These are phyloP conservation scores for Malassezia globosa DNA, from an alignment of 1,284 basidiomycete genomes.

Conservation along the genomic window DNA sequence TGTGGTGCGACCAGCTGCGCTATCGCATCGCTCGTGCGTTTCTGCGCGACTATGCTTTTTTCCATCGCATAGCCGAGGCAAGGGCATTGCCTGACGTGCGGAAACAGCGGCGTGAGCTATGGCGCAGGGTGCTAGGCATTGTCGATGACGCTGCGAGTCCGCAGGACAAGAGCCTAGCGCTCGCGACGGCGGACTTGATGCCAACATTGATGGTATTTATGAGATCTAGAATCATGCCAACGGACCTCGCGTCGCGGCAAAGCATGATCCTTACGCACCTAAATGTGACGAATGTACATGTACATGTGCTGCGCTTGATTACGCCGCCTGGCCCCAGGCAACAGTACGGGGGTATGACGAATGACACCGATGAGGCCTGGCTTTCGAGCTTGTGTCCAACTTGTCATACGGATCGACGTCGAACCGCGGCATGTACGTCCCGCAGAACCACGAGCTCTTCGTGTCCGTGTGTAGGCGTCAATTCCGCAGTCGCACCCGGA, in stretches of 20 bases:
- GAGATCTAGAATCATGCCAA: neutral
- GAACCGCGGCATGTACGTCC: slow-evolving; percentile 17
- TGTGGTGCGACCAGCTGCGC: slow-evolving; percentile 96
- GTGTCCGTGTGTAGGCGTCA: slow-evolving; percentile 19
- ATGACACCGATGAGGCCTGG: slow-evolving; percentile 14
- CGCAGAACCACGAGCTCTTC: slow-evolving; percentile 24
- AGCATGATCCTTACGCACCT: neutral
- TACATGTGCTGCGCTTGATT: neutral
- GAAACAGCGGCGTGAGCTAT: slow-evolving; percentile 25
- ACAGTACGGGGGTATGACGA: neutral
- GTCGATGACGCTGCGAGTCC: slow-evolving; percentile 11
- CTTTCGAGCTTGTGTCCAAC: slow-evolving; percentile 36
- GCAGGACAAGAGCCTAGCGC: neutral
- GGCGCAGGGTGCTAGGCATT: slow-evolving; percentile 24
- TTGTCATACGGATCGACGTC: slow-evolving; percentile 26
- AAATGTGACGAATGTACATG: neutral
- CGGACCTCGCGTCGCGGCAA: neutral
- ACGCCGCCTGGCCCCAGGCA: slow-evolving; percentile 8
- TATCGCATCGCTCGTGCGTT: slow-evolving; percentile 60
- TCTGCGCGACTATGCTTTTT: slow-evolving; percentile 26
- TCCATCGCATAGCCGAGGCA: slow-evolving; percentile 19
- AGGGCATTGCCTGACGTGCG: slow-evolving; percentile 16
- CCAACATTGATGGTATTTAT: neutral
- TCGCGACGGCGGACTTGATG: neutral
- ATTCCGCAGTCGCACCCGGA: neutral